Base-by-base conservation (phyloP, 352 stramenopile genomes). In the Pythium phragmitis region DNA sequence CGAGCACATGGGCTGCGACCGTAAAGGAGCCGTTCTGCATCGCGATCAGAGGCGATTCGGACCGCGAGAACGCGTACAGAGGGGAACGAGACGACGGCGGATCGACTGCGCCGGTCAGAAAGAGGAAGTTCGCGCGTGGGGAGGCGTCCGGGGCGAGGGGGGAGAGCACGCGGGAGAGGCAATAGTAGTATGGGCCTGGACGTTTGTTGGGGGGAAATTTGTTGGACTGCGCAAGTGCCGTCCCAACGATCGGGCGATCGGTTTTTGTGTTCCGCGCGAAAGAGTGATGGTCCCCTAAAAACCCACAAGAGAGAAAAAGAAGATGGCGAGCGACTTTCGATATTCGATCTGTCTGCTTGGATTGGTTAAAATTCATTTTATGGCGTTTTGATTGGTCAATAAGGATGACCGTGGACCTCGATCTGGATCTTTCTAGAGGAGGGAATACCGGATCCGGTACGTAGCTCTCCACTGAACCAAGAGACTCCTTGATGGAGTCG, bases 1-100 rank as follows among this genome's bases (percentile, higher is more conserved):
- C 85, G 39, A 96, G 77, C 61, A 91, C 77, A 58, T 90, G 79
- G 28, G 82, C 69, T 57, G 82, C 78, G 65, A 92, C 85, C 7
- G 70, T 78, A 57, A 91, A 88, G 57, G 79, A 76, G 63, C 73
- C 61, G 78, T 79, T 92, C 72, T 73, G 67, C 67, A 73, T 73
- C 33, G 48, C 4, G 23, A 50, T 21, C 16, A 6, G 23, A 3
- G 30, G 14, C 7, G 54, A 48, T 57, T 62, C 4, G 12, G 11
- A 17, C 39, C 12, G 41, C 4, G 34, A 47, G 47, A 39, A 28
- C 49, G 56, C 36, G n/a, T 5, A 49, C 21, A 33, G 0, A 13
- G 14, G 39, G 49, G 39, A 30, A 47, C 21, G 2, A 21, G 26
- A 60, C 7, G 16, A 52, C 39, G 59, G 19, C 33, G 41, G 50